phyloP scores from a whole-genome alignment of 139 green algal genomes.

The Trebouxia sp. region DNA sequence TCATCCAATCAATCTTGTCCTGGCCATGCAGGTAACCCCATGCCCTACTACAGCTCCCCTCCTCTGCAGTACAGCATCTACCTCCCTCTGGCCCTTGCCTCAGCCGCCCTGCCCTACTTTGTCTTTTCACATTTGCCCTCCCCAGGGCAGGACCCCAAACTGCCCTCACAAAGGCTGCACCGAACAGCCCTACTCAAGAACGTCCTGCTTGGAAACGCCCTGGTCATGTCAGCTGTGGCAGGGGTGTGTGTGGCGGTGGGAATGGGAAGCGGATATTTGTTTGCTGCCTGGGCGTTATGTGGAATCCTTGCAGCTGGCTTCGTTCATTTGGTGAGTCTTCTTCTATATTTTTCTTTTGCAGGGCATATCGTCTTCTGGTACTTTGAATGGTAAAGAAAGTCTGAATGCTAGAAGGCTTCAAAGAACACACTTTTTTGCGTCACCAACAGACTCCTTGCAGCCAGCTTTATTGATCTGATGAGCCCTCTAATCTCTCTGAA shows the following conservation, averaged over 20 bases:
- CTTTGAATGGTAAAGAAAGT: no score
- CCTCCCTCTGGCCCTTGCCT: slow-evolving; percentile 45
- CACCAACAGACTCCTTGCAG: no score
- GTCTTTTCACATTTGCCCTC: not conserved
- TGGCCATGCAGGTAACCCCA: slow-evolving; percentile 47
- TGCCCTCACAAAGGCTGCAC: not conserved
- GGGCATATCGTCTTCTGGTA: no score
- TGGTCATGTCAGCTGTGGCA: slow-evolving; percentile 6
- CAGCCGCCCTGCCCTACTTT: slow-evolving; percentile 49
- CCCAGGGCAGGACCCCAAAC: not conserved
- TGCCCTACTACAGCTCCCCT: slow-evolving; percentile 59
- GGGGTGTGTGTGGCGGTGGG: slow-evolving; percentile 23
- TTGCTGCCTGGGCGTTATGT: slow-evolving; percentile 38
- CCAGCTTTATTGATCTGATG: no score
- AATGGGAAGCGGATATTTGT: slow-evolving; percentile 42
- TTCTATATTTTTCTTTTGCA: no score
- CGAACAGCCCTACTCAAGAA: not conserved
- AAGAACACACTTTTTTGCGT: no score
- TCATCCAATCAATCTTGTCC: no score
- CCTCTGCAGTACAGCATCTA: slow-evolving; percentile 45
- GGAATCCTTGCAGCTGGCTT: slow-evolving; percentile 8
- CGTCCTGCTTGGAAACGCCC: not conserved
- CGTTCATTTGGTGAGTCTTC: not conserved
- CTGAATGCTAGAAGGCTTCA: no score
- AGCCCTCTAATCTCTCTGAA: no score